phyloP scores from a whole-genome alignment of 148 eudicot genomes.

The Oxyria digyna region DNA sequence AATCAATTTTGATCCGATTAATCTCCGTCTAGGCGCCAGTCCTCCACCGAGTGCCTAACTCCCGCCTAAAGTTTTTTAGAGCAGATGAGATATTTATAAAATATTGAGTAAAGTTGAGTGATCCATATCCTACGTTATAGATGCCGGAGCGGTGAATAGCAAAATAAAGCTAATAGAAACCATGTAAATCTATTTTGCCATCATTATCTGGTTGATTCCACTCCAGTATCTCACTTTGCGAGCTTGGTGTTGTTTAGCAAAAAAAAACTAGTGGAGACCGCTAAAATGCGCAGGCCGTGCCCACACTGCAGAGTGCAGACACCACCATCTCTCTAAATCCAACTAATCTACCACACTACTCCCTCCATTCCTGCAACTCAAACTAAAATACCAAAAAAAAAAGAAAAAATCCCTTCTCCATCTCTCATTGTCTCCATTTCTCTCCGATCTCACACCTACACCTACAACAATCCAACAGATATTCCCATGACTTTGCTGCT shows the following conservation, averaged over 20 bases:
- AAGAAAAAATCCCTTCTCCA: not conserved
- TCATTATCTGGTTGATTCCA: not conserved
- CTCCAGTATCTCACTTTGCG: not conserved
- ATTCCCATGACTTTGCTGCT: not conserved
- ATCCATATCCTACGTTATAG: too few species aligned
- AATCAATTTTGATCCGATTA: too few species aligned
- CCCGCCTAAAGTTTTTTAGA: too few species aligned
- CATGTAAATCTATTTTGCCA: too few species aligned
- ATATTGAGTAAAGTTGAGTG: too few species aligned
- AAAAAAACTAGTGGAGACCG: not conserved
- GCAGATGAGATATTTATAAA: too few species aligned
- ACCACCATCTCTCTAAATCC: not conserved
- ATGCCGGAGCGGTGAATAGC: too few species aligned
- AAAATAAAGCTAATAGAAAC: too few species aligned
- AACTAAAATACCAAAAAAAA: not conserved
- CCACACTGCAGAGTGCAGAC: not conserved
- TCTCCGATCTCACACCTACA: not conserved
- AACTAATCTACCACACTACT: slow-evolving; percentile 1
- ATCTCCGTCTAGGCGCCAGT: too few species aligned
- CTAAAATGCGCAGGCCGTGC: slow-evolving; percentile 2
- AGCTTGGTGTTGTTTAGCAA: not conserved
- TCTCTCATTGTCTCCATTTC: slow-evolving; percentile 1
- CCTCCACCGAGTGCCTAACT: too few species aligned
- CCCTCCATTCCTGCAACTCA: not conserved
- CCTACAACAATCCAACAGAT: not conserved